Evolutionary conservation across 805 yeast genomes (phyloP).

Genomic region (Candida adriatica): DNA sequence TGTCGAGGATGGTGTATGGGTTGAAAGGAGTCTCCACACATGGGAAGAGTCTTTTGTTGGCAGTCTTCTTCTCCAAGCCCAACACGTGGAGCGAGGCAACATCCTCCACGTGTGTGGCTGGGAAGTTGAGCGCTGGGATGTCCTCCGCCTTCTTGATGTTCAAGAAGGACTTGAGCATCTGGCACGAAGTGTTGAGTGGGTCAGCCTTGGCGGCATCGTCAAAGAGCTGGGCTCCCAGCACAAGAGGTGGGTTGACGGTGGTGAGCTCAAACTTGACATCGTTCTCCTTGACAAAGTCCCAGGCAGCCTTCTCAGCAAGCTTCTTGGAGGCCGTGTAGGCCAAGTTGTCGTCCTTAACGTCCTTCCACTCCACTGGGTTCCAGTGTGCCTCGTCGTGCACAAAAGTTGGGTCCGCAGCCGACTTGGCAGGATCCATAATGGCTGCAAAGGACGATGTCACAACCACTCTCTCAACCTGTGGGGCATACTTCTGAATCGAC

Average conservation of each 20-base stretch:
- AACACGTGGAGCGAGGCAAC: conserved; percentile 32
- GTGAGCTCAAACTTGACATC: conserved; percentile 32
- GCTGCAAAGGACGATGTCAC: conserved; percentile 56
- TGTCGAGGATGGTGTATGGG: conserved; percentile 7
- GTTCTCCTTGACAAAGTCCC: conserved; percentile 38
- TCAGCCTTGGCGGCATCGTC: conserved; percentile 33
- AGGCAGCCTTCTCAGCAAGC: conserved; percentile 52
- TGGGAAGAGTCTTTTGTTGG: conserved; percentile 24
- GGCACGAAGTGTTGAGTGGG: conserved; percentile 35
- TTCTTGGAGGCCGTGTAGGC: conserved; percentile 56
- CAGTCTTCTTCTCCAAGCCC: conserved; percentile 30
- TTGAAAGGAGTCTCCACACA: conserved; percentile 4
- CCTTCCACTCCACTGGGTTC: conserved; percentile 44
- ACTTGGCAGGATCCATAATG: conserved; percentile 23
- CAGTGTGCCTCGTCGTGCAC: conserved; percentile 31
- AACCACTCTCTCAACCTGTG: conserved; percentile 40
- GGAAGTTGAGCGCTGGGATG: background rate
- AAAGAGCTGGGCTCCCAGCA: conserved; percentile 51
- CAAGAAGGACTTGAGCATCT: conserved; percentile 25
- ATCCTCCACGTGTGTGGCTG: conserved; percentile 46
- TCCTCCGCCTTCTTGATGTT: conserved; percentile 9
- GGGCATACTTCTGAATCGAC: conserved; percentile 24
- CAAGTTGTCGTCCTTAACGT: conserved; percentile 23
- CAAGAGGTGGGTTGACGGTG: conserved; percentile 44
- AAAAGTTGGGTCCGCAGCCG: conserved; percentile 7